Base-by-base conservation (phyloP, 306 rosid genomes). In the Delonix regia region DNA sequence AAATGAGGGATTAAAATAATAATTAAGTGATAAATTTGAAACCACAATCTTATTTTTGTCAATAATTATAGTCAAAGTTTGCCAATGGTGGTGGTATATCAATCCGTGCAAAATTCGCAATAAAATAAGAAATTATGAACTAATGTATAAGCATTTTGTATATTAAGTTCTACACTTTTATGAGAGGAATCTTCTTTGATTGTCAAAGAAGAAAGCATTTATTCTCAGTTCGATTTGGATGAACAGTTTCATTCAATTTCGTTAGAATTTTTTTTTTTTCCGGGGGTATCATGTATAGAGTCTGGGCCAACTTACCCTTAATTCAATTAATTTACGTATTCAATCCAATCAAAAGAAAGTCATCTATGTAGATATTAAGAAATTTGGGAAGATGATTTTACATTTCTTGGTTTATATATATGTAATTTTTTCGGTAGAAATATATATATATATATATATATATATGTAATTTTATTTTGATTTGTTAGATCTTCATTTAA, bases 191-290 rank as follows among this genome's bases (percentile, higher is more conserved):
- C 92, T 89, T 81, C 89, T 85, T 94, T 92, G 53, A 84, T 89
- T 88, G 91, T 87, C 89, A 87, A 90, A 88, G 92, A 89, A 94
- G 97, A 88, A 90, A 92, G 93, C 90, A 92, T 92, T 49, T 82
- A 89, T 94, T 92, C 98, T 81, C 83, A 59, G 16, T 53, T 63
- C 67, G 42, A 75, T 81, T 76, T 76, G 86, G 78, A 76, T 74
- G 88, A 80, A 78, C 71, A 75, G 80, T 65, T 36, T 19, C 39
- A 65, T 11, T 67, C 81, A 69, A 39, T 15, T 71, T 60, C 39
- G 9, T 5, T 63, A 12, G 4, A 25, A n/a, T n/a, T 9, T 30
- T 44, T 71, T 64, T 65, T 27, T 19, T 48, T 2, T 2, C n/a
- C 0, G 11, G 5, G 18, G 66, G 66, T 7, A 25, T 25, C 25